Evolutionary conservation across 176 grass and related monocot genomes (phyloP).

Genomic region (Oryza meridionalis): DNA sequence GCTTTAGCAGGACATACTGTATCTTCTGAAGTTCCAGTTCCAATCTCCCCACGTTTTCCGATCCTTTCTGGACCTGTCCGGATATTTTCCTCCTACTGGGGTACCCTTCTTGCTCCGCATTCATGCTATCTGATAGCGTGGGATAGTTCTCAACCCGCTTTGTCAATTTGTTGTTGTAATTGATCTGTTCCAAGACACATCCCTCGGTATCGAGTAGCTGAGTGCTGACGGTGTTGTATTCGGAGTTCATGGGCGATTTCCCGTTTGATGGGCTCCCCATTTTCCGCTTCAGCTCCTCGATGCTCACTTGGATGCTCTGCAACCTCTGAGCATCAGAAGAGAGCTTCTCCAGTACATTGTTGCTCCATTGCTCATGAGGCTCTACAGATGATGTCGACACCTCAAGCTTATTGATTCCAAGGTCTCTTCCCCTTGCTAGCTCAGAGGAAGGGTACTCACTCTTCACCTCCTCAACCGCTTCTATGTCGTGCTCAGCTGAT

Average conservation of each 20-base stretch:
- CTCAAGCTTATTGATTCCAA: conserved; percentile 55
- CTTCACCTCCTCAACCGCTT: conserved; percentile 65
- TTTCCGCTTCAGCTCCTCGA: conserved; percentile 81
- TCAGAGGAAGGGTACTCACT: conserved; percentile 70
- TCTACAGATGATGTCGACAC: conserved; percentile 32
- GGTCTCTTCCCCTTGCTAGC: conserved; percentile 55
- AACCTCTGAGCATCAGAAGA: conserved; percentile 73
- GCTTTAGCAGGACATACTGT: conserved; percentile 79
- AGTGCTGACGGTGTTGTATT: conserved; percentile 60
- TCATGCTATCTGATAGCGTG: conserved; percentile 40
- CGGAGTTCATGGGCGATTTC: conserved; percentile 58
- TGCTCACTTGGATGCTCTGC: conserved; percentile 51
- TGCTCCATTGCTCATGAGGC: conserved; percentile 54
- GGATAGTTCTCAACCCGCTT: conserved; percentile 72
- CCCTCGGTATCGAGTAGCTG: conserved; percentile 72
- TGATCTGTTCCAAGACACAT: conserved; percentile 64
- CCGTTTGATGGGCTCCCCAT: conserved; percentile 58
- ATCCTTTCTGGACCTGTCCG: conserved; percentile 64
- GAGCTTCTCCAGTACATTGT: conserved; percentile 63
- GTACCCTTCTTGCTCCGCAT: conserved; percentile 55
- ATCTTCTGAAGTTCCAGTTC: conserved; percentile 89
- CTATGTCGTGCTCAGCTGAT: conserved; percentile 64
- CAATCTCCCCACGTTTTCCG: conserved; percentile 71
- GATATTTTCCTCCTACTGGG: conserved; percentile 66
- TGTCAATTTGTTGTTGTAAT: conserved; percentile 61